Evolutionary conservation across 1,139 yeast species (phyloP), one percentile per base, ranked within the genome.

Genomic region (Debaryomyces nepalensis): DNA sequence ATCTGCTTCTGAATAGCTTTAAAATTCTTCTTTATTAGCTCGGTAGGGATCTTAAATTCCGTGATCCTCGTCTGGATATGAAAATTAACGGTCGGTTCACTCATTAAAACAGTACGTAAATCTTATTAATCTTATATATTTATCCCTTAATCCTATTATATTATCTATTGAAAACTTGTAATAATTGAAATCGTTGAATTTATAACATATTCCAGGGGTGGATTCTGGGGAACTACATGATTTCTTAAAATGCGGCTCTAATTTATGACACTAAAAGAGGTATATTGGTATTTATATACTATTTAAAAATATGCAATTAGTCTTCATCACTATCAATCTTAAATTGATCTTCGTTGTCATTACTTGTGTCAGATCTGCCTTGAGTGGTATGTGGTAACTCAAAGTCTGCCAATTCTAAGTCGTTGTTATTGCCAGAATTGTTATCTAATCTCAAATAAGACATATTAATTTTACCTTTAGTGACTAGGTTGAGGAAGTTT

Each of bases 31-130:
- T 73, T 73, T 37, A 82, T 64, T 12, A 83, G 64, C 51, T 83
- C 88, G 16, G 75, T 67, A 1, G 91, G 91, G 1, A 83, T 78
- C 41, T 72, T 72, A 61, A 84, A 82, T 44, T 77, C 79, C 2
- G 81, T 71, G 58, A 72, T 75, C 50, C 77, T 59, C 0, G 73
- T 59, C 46, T 70, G 75, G 16, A 72, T 58, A 37, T 69, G 73
- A 55, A 73, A 73, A 49, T 69, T 68, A 14, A 73, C 46, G 0
- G 73, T 66, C 5, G 75, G 71, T 34, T 70, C 73, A 46, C 67
- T 67, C 75, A 70, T 70, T 11, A 4, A 36, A 27, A 14, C 18
- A 14, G 18, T 12, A 15, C 20, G 5, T 21, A 15, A 14, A 27
- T 5, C n/a, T 20, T 16, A 21, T 21, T 16, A 15, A 10, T 19